A percentile compares a stretch with the other conserved stretches of the same genome.
Evolutionary conservation across 805 yeast species (phyloP).

Genomic region (Candida loeiensis): DNA sequence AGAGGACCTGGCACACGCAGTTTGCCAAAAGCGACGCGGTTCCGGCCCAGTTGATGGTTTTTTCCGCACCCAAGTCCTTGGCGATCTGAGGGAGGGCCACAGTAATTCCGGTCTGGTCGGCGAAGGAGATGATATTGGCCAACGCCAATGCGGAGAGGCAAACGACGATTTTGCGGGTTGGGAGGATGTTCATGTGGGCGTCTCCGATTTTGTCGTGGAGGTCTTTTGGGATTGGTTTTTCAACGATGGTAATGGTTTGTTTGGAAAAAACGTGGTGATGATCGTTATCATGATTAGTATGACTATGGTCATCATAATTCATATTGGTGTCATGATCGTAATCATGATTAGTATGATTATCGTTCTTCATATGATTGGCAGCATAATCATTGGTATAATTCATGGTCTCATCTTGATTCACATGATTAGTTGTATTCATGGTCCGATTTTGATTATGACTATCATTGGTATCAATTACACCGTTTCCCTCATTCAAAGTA

Average conservation of each 20-base stretch:
- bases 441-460: too few relatives aligned
- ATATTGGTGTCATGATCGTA: too few relatives aligned
- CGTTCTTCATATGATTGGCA: too few relatives aligned
- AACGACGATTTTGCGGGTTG: conserved; percentile 33
- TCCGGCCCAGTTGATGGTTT: conserved; percentile 58
- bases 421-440: too few relatives aligned
- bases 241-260: not conserved
- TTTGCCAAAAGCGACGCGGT: conserved; percentile 51
- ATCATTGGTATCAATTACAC: too few relatives aligned
- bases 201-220: conserved; percentile 32
- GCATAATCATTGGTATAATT: too few relatives aligned
- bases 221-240: not conserved
- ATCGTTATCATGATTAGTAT: too few relatives aligned
- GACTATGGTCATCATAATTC: too few relatives aligned
- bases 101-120: conserved; percentile 49
- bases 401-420: too few relatives aligned
- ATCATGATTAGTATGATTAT: too few relatives aligned
- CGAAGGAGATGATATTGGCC: conserved; percentile 41
- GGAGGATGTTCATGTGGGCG: conserved; percentile 41
- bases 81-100: conserved; percentile 50
- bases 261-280: too few relatives aligned
- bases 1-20: conserved; percentile 49
- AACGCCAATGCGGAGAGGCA: conserved; percentile 36
- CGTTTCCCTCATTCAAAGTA: too few relatives aligned
- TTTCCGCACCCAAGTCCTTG: conserved; percentile 42